A percentile compares a stretch with the other conserved stretches of the same genome.
Conservation (phyloP, 2,329 filamentous ascomycete genomes). For the Penicillium sp. region DNA sequence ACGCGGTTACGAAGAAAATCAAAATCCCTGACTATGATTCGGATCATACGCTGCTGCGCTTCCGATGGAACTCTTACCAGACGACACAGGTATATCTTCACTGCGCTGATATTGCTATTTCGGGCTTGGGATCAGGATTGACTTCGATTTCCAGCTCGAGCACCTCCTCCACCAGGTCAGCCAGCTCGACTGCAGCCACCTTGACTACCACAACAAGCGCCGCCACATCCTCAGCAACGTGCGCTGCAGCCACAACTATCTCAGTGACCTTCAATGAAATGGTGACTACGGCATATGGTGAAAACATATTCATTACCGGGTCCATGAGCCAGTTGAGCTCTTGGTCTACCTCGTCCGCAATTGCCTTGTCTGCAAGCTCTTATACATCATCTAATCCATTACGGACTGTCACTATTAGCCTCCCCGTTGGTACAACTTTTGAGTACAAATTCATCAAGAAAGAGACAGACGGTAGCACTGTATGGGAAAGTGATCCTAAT, state of each 20-base stretch:
- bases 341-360: slow-evolving; percentile 9
- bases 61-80: slow-evolving; percentile 59
- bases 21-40: slow-evolving; percentile 52
- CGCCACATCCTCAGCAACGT: slow-evolving; percentile 29
- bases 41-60: slow-evolving; percentile 54
- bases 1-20: slow-evolving; percentile 55
- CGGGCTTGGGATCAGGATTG: slow-evolving; percentile 3
- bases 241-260: slow-evolving; percentile 35
- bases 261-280: slow-evolving; percentile 26
- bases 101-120: slow-evolving; percentile 56
- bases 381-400: slow-evolving; percentile 8
- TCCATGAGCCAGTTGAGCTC: slow-evolving; percentile 8
- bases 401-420: slow-evolving; percentile 49
- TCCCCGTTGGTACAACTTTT: slow-evolving; percentile 58
- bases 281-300: slow-evolving; percentile 6
- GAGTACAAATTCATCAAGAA: slow-evolving; percentile 14
- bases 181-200: background rate
- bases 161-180: background rate
- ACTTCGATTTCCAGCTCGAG: slow-evolving; percentile 1
- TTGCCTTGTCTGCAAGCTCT: slow-evolving; percentile 4
- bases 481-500: slow-evolving; percentile 15
- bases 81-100: slow-evolving; percentile 56
- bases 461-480: slow-evolving; percentile 2
- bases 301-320: slow-evolving; percentile 4
- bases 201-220: slow-evolving; percentile 10